Evolutionary conservation across 2,329 filamentous ascomycete genomes (phyloP).

Genomic region (Ceratocystis smalleyi): DNA sequence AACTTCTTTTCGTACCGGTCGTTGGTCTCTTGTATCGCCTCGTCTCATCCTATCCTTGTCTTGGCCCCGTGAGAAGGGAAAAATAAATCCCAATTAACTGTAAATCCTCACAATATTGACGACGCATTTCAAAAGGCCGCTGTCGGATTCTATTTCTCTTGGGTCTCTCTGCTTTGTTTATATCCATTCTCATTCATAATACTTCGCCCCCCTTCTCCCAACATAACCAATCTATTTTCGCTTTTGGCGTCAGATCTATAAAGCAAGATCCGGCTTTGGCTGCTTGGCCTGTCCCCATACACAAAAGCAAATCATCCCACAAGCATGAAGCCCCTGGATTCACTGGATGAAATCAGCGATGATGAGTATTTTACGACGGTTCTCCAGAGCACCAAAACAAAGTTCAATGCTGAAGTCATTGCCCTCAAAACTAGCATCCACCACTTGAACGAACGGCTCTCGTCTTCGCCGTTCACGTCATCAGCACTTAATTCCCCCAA

Average conservation of each 20-base stretch:
- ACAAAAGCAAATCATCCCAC: background rate
- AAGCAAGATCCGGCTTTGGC: background rate
- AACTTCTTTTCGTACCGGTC: background rate
- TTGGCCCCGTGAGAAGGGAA: background rate
- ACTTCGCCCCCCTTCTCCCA: background rate
- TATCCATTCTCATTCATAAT: background rate
- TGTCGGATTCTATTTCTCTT: background rate
- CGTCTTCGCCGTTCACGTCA: background rate
- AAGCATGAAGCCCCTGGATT: conserved; percentile 12
- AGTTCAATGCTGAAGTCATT: conserved; percentile 12
- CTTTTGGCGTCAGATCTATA: background rate
- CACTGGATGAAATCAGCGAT: conserved; percentile 15
- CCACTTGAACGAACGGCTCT: conserved; percentile 11
- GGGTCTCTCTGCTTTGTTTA: background rate
- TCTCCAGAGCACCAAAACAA: conserved; percentile 9
- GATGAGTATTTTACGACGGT: conserved; percentile 14
- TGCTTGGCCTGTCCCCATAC: background rate
- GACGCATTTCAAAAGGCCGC: background rate
- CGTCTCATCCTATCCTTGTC: conserved; percentile 1
- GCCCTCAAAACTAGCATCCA: conserved; percentile 14
- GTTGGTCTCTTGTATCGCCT: conserved; percentile 2
- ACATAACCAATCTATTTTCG: background rate
- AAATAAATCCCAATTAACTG: background rate
- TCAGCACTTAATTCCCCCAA: background rate
- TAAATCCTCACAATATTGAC: background rate